Conservation (phyloP, 2,329 filamentous ascomycete genomes). For the Hymenoscyphus scutula region DNA sequence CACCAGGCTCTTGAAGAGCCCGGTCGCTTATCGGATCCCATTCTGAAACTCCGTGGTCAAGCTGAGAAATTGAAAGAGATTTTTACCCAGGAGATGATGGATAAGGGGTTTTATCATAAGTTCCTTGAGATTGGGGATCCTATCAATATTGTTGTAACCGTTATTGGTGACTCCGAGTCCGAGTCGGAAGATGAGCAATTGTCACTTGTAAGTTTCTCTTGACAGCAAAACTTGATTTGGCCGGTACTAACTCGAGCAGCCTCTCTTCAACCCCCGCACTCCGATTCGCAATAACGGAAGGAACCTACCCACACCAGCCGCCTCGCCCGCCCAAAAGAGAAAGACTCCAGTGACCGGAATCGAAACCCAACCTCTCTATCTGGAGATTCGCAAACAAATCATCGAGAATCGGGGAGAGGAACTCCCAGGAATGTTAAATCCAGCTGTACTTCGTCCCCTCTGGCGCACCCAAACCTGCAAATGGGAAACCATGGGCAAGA, state of each 20-base stretch:
- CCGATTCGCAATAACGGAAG: background rate
- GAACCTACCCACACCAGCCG: background rate
- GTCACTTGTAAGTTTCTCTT: background rate
- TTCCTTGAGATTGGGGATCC: conserved; percentile 29
- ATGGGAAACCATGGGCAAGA: conserved; percentile 34
- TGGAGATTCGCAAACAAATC: conserved; percentile 33
- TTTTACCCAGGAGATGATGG: conserved; percentile 35
- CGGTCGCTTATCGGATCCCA: conserved; percentile 22
- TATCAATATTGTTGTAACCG: background rate
- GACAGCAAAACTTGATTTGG: background rate
- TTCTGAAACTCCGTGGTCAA: conserved; percentile 32
- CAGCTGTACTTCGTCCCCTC: conserved; percentile 34
- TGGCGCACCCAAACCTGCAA: conserved; percentile 36
- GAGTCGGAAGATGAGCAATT: background rate
- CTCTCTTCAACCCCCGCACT: background rate
- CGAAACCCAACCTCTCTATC: conserved; percentile 5
- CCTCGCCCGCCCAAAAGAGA: background rate
- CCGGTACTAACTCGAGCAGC: background rate
- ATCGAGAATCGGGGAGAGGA: conserved; percentile 33
- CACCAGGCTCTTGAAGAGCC: conserved; percentile 30
- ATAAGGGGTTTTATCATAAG: conserved; percentile 28
- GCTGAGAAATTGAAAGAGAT: conserved; percentile 19
- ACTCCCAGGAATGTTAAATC: conserved; percentile 38
- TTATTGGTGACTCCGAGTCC: background rate
- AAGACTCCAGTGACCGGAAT: conserved; percentile 1